These are phyloP conservation scores for Lichtheimia ramosa DNA, from an alignment of 371 early-diverging fungal species.

Conservation along the genomic window DNA sequence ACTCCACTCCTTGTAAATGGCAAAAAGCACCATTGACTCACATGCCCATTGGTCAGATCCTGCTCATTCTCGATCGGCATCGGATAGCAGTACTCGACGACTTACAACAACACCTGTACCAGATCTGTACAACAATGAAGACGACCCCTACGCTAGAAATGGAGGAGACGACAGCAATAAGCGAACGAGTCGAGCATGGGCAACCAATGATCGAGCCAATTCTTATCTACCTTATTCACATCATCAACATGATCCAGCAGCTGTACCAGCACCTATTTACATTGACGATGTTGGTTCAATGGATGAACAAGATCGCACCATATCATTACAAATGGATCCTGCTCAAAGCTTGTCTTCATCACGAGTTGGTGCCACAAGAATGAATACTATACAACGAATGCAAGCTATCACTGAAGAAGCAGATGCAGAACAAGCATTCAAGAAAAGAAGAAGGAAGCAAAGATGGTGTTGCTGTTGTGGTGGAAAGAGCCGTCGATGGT, in stretches of 20 bases:
- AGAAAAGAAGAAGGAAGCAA: no score
- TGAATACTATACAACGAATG: not conserved
- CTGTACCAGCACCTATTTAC: constrained; percentile 32
- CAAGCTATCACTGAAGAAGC: not conserved
- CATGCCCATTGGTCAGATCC: not conserved
- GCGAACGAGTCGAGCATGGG: not conserved
- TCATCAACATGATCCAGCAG: constrained; percentile 34
- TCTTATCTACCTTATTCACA: constrained; percentile 50
- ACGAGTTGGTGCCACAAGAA: no score
- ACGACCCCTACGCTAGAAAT: constrained; percentile 39
- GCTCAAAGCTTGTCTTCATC: not conserved
- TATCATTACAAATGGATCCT: constrained; percentile 6
- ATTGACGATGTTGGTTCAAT: constrained; percentile 27
- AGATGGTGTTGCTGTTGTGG: not conserved
- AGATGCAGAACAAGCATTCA: not conserved
- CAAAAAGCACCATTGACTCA: not conserved
- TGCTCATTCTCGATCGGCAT: constrained; percentile 39
- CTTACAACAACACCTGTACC: constrained; percentile 13
- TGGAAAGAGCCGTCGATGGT: not conserved
- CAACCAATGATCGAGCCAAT: constrained; percentile 26
- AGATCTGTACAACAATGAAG: constrained; percentile 18
- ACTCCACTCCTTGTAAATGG: not conserved
- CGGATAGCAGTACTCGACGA: constrained; percentile 44
- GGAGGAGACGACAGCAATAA: constrained; percentile 2
- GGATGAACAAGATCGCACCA: constrained; percentile 10